phyloP scores from a whole-genome alignment of 176 grass and related monocot genomes.

The Raddia distichophylla region DNA sequence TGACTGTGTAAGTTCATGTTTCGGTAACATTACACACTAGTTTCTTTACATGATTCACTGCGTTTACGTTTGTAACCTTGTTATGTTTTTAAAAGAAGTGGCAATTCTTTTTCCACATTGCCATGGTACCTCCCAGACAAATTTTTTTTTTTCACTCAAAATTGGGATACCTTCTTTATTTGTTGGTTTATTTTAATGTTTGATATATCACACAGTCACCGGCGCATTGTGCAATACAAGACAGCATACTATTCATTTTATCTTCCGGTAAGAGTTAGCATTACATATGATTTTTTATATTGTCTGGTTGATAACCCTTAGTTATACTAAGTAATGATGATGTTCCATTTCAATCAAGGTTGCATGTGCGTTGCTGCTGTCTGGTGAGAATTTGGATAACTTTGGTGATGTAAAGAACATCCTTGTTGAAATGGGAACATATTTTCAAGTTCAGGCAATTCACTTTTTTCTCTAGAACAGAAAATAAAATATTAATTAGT shows the following conservation, averaged over 20 bases:
- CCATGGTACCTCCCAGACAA: slow-evolving; percentile 3
- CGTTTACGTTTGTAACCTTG: slow-evolving; percentile 12
- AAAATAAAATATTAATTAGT: not conserved
- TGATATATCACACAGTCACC: slow-evolving; percentile 63
- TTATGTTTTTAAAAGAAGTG: not conserved
- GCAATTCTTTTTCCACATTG: not conserved
- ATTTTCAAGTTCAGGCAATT: slow-evolving; percentile 94
- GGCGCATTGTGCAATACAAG: slow-evolving; percentile 95
- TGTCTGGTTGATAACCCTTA: not conserved
- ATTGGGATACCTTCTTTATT: not conserved
- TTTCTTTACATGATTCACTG: slow-evolving; percentile 27
- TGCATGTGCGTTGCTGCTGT: slow-evolving; percentile 87
- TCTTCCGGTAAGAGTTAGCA: slow-evolving; percentile 67
- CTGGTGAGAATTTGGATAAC: slow-evolving; percentile 85
- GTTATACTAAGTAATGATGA: slow-evolving; percentile 10
- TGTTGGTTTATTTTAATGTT: slow-evolving; percentile 40
- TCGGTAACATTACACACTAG: not conserved
- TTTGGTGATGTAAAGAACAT: slow-evolving; percentile 84
- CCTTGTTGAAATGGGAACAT: slow-evolving; percentile 96
- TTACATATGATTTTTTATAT: not conserved
- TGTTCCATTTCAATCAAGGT: slow-evolving; percentile 56
- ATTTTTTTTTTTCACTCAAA: slow-evolving; percentile 22
- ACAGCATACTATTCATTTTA: slow-evolving; percentile 99
- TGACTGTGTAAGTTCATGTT: slow-evolving; percentile 69
- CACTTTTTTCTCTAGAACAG: not conserved